Conservation (phyloP, 306 rosid genomes). For the Begonia masoniana region DNA sequence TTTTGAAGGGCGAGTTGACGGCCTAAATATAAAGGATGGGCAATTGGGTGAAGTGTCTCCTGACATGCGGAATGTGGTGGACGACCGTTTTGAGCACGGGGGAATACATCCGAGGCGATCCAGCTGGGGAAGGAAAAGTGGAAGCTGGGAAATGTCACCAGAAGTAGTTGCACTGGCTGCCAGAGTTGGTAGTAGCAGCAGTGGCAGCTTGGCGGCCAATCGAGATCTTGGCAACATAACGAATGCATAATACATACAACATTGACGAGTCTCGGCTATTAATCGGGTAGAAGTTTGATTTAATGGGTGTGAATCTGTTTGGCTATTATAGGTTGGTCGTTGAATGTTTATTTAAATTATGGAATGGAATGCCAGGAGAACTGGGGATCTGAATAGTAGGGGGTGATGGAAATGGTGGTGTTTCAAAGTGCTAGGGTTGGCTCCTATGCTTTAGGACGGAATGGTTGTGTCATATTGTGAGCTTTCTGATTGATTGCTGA, state of each 20-base stretch:
- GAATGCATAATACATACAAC: background rate
- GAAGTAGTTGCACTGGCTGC: conserved; percentile 92
- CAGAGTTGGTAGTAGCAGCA: conserved; percentile 61
- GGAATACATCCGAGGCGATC: conserved; percentile 83
- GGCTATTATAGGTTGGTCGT: background rate
- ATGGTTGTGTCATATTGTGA: background rate
- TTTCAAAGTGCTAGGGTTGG: conserved; percentile 11
- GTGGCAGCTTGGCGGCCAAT: conserved; percentile 19
- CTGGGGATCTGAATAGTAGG: background rate
- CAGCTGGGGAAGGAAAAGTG: conserved; percentile 99
- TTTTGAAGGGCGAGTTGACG: conserved; percentile 50
- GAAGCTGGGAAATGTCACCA: conserved; percentile 99
- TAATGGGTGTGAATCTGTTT: background rate
- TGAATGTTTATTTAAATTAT: background rate
- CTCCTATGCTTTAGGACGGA: conserved; percentile 1
- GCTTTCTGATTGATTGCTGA: background rate
- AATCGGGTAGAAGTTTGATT: background rate
- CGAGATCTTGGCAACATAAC: conserved; percentile 22
- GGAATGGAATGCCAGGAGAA: background rate
- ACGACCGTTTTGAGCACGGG: conserved; percentile 43
- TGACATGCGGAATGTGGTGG: conserved; percentile 59
- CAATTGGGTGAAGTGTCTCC: conserved; percentile 68
- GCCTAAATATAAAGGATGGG: conserved; percentile 59
- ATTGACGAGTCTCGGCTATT: background rate
- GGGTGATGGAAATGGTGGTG: background rate